Percentiles rank a stretch among this genome's conserved stretches.
Conservation (phyloP, 345 rosid genomes). For the Mallotus nudiflorus region DNA sequence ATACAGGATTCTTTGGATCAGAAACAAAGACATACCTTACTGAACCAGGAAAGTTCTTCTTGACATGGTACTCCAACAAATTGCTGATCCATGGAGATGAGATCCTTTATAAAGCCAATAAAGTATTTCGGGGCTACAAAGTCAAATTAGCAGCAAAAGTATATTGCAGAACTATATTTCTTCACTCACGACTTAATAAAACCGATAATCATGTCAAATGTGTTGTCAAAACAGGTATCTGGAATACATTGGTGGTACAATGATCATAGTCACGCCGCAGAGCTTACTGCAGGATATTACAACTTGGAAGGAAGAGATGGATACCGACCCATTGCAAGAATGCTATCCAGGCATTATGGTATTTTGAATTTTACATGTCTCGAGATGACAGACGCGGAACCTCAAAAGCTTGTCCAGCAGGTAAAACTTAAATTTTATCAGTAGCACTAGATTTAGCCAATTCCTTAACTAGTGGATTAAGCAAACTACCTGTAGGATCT, state of each 20-base stretch:
- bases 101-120: slow-evolving; percentile 74
- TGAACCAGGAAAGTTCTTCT: slow-evolving; percentile 67
- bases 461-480: no score
- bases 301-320: slow-evolving; percentile 71
- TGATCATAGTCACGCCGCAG: slow-evolving; percentile 70
- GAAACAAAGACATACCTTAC: slow-evolving; percentile 64
- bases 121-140: slow-evolving; percentile 60
- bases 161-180: slow-evolving; percentile 11
- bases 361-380: slow-evolving; percentile 78
- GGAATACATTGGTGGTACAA: slow-evolving; percentile 94
- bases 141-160: slow-evolving; percentile 87
- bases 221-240: slow-evolving; percentile 51
- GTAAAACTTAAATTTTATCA: slow-evolving; percentile 28
- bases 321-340: slow-evolving; percentile 68
- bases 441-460: no score
- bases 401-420: slow-evolving; percentile 83
- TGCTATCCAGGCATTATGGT: slow-evolving; percentile 64
- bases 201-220: background rate
- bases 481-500: no score
- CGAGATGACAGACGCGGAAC: slow-evolving; percentile 77
- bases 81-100: slow-evolving; percentile 73
- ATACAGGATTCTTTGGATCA: slow-evolving; percentile 57
- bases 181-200: background rate
- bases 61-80: slow-evolving; percentile 78
- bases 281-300: slow-evolving; percentile 83